phyloP scores from a whole-genome alignment of 2,329 filamentous ascomycete genomes.

The Fusarium hainanense region DNA sequence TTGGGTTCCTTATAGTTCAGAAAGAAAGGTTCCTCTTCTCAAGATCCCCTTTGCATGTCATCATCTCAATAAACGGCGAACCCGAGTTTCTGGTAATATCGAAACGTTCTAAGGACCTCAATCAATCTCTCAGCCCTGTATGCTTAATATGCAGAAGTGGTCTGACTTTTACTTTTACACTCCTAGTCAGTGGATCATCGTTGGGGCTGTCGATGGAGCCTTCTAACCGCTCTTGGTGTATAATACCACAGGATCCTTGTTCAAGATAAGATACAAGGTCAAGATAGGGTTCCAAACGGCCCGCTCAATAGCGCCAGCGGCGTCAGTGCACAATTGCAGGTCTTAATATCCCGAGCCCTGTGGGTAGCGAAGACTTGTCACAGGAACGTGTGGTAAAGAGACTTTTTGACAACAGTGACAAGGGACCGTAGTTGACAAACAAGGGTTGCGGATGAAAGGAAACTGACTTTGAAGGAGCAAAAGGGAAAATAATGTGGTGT shows the following conservation, averaged over 20 bases:
- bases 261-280: neutral
- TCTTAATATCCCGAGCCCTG: slow-evolving; percentile 1
- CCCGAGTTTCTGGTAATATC: neutral
- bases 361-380: neutral
- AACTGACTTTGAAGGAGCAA: too few species aligned
- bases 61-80: neutral
- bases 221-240: neutral
- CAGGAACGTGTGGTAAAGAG: neutral
- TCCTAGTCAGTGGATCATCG: neutral
- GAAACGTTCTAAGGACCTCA: neutral
- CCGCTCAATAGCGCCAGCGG: slow-evolving; percentile 6
- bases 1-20: neutral
- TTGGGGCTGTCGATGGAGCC: neutral
- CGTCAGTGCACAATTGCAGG: neutral
- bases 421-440: neutral
- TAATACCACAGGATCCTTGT: neutral
- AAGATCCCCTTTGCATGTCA: neutral
- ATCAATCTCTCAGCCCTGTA: neutral
- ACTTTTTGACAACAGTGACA: neutral
- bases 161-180: slow-evolving; percentile 6
- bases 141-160: neutral
- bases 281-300: slow-evolving; percentile 6
- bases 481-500: fast-evolving
- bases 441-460: neutral
- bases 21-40: neutral